Evolutionary conservation across 2,329 filamentous ascomycete species (phyloP).

Genomic region (Ceratocystiopsis minuta): DNA sequence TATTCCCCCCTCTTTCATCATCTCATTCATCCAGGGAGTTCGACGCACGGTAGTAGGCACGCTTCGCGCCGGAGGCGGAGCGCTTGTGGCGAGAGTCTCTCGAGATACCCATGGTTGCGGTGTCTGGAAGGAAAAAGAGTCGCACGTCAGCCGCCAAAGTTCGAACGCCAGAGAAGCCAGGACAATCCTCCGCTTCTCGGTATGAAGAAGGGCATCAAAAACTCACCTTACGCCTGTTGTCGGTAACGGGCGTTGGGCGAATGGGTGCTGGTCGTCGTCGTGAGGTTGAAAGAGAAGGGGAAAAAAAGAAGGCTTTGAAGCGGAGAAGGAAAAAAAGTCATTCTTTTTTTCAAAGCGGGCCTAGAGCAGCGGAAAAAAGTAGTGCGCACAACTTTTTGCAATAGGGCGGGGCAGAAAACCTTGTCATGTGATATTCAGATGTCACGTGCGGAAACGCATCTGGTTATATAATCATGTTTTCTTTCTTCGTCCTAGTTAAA

Average conservation of each 20-base stretch:
- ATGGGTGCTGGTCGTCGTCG: slow-evolving; percentile 5
- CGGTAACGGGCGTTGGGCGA: slow-evolving; percentile 5
- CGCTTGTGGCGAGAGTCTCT: slow-evolving; percentile 99
- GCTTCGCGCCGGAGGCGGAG: slow-evolving; percentile 97
- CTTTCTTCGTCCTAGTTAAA: background rate
- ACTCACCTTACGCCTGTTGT: slow-evolving; percentile 9
- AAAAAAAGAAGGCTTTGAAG: slow-evolving; percentile 1
- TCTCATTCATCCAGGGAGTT: slow-evolving; percentile 11
- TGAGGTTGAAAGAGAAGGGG: slow-evolving; percentile 4
- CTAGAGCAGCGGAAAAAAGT: slow-evolving; percentile 3
- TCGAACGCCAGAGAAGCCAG: background rate
- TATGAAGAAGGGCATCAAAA: no score
- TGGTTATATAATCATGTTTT: slow-evolving; percentile 1
- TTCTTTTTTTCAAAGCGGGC: no score
- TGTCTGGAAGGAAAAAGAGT: slow-evolving; percentile 25
- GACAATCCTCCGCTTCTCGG: no score
- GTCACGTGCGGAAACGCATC: no score
- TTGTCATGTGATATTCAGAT: background rate
- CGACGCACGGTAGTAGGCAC: slow-evolving; percentile 70
- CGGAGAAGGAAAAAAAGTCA: no score
- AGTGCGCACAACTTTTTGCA: slow-evolving; percentile 10
- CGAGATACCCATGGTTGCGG: slow-evolving; percentile 92
- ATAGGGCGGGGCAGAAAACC: slow-evolving; percentile 6
- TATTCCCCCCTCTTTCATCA: no score
- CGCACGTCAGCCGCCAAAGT: background rate